These are phyloP conservation scores for Iris pallida DNA, from an alignment of 116 monocot species.

Conservation along the genomic window DNA sequence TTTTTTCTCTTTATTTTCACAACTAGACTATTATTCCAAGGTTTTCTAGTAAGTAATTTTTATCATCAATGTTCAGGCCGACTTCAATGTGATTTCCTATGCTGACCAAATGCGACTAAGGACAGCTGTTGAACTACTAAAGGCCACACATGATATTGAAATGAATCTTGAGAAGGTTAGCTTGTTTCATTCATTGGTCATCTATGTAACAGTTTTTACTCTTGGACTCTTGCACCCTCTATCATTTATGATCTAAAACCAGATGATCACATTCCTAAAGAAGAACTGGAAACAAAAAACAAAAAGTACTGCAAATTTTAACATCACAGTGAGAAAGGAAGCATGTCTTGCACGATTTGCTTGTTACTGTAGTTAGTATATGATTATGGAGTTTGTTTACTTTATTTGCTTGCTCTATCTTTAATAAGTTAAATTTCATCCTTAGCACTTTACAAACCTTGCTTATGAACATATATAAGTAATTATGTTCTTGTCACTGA, in stretches of 20 bases:
- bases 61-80: constrained; percentile 41
- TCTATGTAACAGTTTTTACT: neutral
- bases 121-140: constrained; percentile 85
- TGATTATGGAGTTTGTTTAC: no score
- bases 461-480: no score
- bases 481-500: no score
- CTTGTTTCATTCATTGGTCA: neutral
- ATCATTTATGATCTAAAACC: neutral
- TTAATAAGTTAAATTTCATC: no score
- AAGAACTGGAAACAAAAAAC: no score
- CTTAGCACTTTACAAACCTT: no score
- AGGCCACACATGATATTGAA: constrained; percentile 84
- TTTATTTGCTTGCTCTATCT: no score
- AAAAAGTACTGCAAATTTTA: neutral
- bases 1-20: neutral
- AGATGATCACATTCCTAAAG: no score
- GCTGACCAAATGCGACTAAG: constrained; percentile 79
- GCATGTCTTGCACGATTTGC: neutral
- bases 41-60: neutral
- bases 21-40: neutral
- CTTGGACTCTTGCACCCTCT: neutral
- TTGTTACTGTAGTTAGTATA: no score
- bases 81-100: constrained; percentile 85
- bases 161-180: constrained; percentile 77
- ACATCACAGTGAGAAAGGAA: neutral